Evolutionary conservation across 805 yeast genomes (phyloP), one percentile per base, ranked within the genome.

Genomic region (Cyberlindnera veronae): DNA sequence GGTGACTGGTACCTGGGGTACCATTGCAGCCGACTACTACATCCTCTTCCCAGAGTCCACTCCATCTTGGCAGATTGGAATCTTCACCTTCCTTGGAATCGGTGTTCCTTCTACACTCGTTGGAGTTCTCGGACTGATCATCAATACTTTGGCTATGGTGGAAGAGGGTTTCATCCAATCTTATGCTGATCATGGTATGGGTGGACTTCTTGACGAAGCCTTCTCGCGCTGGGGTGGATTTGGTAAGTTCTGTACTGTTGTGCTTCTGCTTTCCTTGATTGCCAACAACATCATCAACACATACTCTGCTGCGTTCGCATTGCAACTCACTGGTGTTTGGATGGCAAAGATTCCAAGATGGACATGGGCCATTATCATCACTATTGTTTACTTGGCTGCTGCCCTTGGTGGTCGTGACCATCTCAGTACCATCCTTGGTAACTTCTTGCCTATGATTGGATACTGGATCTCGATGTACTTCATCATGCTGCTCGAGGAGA

Each of bases 361-460:
- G 84, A 58, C 81, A 29, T 77, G 91, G 76, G 79, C 84, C 1
- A 62, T 85, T 32, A 59, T 75, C 5, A 72, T 82, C 18, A 81
- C 88, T 12, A 73, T 68, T 1, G 64, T 84, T 17, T 84, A 81
- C 53, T 66, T 84, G 46, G 77, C 82, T 4, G 74, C 87, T 57
- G 81, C 95, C 2, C 63, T 86, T 44, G 90, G 76, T 17, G 96
- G 96, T 10, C 72, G 83, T 51, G 66, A 81, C 56, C 79, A 81
- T 51, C 83, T 88, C 57, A 69, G 86, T 41, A 69, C 77, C 3
- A 85, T 88, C 44, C 66, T 87, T 50, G 79, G 87, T 10, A 87
- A 87, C 54, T 87, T 87, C 62, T 66, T 87, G 53, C 95, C 96
- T 9, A 87, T 87, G 95, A 75, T 87, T 43, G 95, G 95, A 2